These are phyloP conservation scores for Entoloma clypeatum DNA, from an alignment of 1,284 basidiomycete genomes.

Conservation along the genomic window DNA sequence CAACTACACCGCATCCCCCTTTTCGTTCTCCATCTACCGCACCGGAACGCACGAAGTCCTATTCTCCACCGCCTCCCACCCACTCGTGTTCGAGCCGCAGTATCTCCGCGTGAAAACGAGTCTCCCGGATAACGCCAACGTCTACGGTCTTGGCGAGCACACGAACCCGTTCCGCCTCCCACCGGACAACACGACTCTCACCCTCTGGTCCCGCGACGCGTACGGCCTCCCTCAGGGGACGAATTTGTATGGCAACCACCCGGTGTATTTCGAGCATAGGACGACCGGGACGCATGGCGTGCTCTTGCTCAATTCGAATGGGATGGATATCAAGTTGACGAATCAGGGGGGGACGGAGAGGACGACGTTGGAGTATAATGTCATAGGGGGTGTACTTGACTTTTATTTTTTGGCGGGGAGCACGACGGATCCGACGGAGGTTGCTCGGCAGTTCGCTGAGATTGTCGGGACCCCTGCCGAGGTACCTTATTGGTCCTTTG, in stretches of 20 bases:
- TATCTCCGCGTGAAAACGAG: conserved; percentile 67
- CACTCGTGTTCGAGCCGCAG: conserved; percentile 75
- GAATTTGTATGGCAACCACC: conserved; percentile 69
- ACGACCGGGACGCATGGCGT: conserved; percentile 64
- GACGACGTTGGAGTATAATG: conserved; percentile 62
- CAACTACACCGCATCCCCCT: conserved; percentile 64
- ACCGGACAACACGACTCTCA: conserved; percentile 57
- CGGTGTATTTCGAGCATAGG: conserved; percentile 67
- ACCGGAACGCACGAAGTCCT: conserved; percentile 53
- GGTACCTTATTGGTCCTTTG: conserved; percentile 69
- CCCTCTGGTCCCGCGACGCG: conserved; percentile 67
- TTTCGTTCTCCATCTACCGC: conserved; percentile 68
- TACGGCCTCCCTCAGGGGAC: conserved; percentile 49
- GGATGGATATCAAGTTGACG: conserved; percentile 70
- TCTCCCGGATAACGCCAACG: conserved; percentile 56
- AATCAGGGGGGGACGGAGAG: conserved; percentile 35
- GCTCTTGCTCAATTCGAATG: conserved; percentile 65
- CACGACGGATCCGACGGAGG: conserved; percentile 53
- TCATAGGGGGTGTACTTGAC: conserved; percentile 68
- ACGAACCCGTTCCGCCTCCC: conserved; percentile 64
- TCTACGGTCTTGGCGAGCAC: conserved; percentile 79
- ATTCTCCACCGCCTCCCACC: conserved; percentile 62
- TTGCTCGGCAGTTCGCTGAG: conserved; percentile 64
- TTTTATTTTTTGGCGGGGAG: conserved; percentile 75
- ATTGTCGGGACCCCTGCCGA: conserved; percentile 60